Percentiles rank a stretch among this genome's conserved stretches.
These are phyloP conservation scores for Russula abietina DNA, from an alignment of 768 basidiomycete species.

Conservation along the genomic window DNA sequence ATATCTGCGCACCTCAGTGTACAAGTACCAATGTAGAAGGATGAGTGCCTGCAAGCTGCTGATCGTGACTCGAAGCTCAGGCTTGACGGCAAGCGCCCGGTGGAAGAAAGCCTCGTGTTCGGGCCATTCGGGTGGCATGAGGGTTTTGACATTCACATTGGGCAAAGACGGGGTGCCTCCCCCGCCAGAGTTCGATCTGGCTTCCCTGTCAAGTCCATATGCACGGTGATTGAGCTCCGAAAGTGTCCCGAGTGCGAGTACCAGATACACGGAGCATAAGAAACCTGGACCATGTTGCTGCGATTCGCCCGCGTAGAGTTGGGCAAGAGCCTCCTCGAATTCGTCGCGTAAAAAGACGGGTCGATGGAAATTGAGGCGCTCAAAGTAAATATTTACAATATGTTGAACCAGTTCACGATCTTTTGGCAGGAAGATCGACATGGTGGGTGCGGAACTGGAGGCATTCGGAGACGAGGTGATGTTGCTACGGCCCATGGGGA, in stretches of 20 bases:
- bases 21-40: slow-evolving; percentile 82
- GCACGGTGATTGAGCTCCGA: slow-evolving; percentile 75
- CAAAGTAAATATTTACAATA: slow-evolving; percentile 69
- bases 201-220: slow-evolving; percentile 45
- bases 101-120: slow-evolving; percentile 82
- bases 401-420: slow-evolving; percentile 59
- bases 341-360: slow-evolving; percentile 67
- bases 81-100: slow-evolving; percentile 68
- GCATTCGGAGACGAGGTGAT: slow-evolving; percentile 24
- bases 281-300: slow-evolving; percentile 67
- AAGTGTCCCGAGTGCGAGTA: slow-evolving; percentile 75
- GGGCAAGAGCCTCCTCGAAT: slow-evolving; percentile 57
- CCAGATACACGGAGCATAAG: slow-evolving; percentile 69
- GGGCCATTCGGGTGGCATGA: slow-evolving; percentile 68
- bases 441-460: slow-evolving; percentile 32
- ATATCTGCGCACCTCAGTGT: slow-evolving; percentile 60
- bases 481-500: slow-evolving; percentile 48
- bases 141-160: slow-evolving; percentile 44
- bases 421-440: slow-evolving; percentile 68
- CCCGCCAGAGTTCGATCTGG: slow-evolving; percentile 33
- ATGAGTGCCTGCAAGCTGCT: slow-evolving; percentile 80
- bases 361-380: slow-evolving; percentile 70
- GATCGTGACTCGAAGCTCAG: slow-evolving; percentile 76
- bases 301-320: slow-evolving; percentile 55
- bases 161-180: slow-evolving; percentile 30